Conservation (phyloP, 1,284 basidiomycete genomes). For the Peniophora sp. region DNA sequence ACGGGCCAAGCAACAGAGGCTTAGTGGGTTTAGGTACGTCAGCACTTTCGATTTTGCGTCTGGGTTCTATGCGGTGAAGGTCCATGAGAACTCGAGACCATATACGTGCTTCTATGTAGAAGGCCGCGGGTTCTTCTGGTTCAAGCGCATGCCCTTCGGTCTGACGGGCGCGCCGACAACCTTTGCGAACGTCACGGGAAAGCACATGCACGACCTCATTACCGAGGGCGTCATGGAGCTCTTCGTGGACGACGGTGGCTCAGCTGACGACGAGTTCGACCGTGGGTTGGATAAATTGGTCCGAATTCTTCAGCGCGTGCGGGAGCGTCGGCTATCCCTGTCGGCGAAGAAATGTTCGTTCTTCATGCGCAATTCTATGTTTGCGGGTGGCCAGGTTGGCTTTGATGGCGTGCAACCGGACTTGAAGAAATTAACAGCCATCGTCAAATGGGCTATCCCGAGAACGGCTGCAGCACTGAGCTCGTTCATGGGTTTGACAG, state of each 20-base stretch:
- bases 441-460: conserved; percentile 26
- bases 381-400: conserved; percentile 24
- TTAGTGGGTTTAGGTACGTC: conserved; percentile 24
- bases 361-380: conserved; percentile 23
- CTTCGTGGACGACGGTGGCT: conserved; percentile 25
- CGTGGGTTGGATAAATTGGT: conserved; percentile 14
- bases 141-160: conserved; percentile 31
- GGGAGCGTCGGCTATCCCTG: conserved; percentile 19
- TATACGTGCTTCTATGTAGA: conserved; percentile 31
- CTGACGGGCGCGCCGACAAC: conserved; percentile 31
- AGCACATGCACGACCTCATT: conserved; percentile 23
- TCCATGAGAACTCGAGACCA: conserved; percentile 19
- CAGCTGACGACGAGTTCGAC: conserved; percentile 20
- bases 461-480: conserved; percentile 17
- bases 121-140: conserved; percentile 29
- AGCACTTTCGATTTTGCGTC: conserved; percentile 25
- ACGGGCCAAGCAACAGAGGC: conserved; percentile 21
- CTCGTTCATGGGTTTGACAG: conserved; percentile 18
- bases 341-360: conserved; percentile 22
- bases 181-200: conserved; percentile 26
- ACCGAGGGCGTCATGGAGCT: conserved; percentile 19
- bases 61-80: conserved; percentile 27
- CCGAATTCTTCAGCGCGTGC: conserved; percentile 13
- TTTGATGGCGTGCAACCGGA: conserved; percentile 23
- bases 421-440: conserved; percentile 23